phyloP scores from a whole-genome alignment of 306 rosid genomes.

The Cucumis melo region DNA sequence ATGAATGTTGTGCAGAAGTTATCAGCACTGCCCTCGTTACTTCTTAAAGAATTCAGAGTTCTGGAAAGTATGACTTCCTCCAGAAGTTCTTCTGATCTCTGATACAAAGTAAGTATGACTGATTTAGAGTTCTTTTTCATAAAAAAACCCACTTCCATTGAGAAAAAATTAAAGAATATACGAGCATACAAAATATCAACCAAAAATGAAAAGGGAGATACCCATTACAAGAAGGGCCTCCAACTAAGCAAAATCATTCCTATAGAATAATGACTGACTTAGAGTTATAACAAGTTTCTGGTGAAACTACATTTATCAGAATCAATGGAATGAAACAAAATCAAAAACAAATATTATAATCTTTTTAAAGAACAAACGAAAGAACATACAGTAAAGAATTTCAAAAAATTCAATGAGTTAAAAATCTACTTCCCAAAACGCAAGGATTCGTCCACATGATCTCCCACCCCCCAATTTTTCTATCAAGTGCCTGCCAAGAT shows the following conservation, averaged over 20 bases:
- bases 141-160: no score
- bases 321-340: not conserved
- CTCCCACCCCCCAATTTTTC: not conserved
- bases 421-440: not conserved
- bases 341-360: not conserved
- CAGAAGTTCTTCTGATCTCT: constrained; percentile 78
- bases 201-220: no score
- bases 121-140: not conserved
- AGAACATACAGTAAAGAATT: not conserved
- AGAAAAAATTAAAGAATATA: no score
- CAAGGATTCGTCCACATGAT: not conserved
- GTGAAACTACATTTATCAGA: constrained; percentile 1
- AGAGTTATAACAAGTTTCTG: constrained; percentile 6
- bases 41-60: constrained; percentile 68
- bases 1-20: constrained; percentile 63
- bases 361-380: not conserved
- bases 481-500: not conserved
- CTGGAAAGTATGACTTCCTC: constrained; percentile 85
- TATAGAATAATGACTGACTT: not conserved
- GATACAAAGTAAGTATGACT: constrained; percentile 12
- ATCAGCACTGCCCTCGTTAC: constrained; percentile 19
- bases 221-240: no score
- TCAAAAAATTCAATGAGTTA: not conserved
- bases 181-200: no score
- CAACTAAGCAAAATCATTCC: no score